These are phyloP conservation scores for Kurtzmaniella quercitrusa DNA, from an alignment of 1,139 yeast genomes.

Conservation along the genomic window DNA sequence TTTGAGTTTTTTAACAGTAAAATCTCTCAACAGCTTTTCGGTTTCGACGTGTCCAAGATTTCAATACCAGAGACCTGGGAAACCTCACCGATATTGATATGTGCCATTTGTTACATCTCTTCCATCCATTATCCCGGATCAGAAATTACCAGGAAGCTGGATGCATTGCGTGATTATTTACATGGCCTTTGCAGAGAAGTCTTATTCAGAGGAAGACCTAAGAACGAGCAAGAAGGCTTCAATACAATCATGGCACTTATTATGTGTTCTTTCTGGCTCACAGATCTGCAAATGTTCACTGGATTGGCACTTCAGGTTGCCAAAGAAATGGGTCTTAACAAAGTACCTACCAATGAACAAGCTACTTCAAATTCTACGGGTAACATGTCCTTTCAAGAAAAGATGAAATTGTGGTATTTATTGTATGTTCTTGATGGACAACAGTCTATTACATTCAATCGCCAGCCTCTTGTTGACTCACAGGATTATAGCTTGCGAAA, in stretches of 20 bases:
- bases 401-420: conserved; percentile 62
- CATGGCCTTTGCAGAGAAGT: conserved; percentile 46
- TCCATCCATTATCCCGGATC: conserved; percentile 54
- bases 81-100: conserved; percentile 54
- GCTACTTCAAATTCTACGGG: conserved; percentile 10
- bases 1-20: conserved; percentile 51
- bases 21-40: conserved; percentile 63
- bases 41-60: conserved; percentile 55
- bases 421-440: conserved; percentile 69
- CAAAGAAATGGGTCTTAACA: conserved; percentile 48
- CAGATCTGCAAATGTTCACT: conserved; percentile 61
- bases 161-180: conserved; percentile 37
- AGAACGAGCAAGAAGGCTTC: conserved; percentile 48
- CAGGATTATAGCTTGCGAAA: conserved; percentile 41
- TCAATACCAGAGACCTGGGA: conserved; percentile 51
- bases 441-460: conserved; percentile 58
- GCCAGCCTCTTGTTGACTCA: conserved; percentile 51
- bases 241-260: conserved; percentile 61
- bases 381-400: conserved; percentile 34
- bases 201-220: conserved; percentile 38
- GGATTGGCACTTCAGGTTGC: conserved; percentile 67
- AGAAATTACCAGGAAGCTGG: conserved; percentile 31
- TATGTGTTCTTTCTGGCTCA: conserved; percentile 68
- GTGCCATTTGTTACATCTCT: conserved; percentile 61
- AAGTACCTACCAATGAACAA: conserved; percentile 21